Evolutionary conservation across 23 red algal species (phyloP), one percentile per base, ranked within the genome.

Genomic region (Gracilaria domingensis): DNA sequence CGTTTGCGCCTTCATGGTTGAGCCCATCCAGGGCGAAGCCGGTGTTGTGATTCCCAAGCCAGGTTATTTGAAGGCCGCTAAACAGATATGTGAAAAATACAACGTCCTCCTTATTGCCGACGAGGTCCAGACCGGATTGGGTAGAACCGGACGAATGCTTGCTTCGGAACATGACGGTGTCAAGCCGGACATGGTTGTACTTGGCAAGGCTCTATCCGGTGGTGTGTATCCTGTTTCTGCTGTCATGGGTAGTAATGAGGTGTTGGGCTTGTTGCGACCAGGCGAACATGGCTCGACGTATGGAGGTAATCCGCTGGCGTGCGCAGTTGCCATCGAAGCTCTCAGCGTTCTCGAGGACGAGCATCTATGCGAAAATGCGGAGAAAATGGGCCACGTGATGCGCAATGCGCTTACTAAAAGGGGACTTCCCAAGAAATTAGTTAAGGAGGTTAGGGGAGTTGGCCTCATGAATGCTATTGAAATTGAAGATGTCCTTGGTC

Each of bases 241-340:
- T 25, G 93, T 99, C 3, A 54, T 99, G 74, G 75, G 90, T 2
- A 84, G 77, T 50, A 59, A 95, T 65, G 94, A 99, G 88, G 88
- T 99, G 30, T 67, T 99, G 53, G 74, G 84, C 29, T 75, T 89
- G 64, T 59, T 98, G 13, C 45, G 79, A 45, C 93, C 94, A 13
- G 94, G 94, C 13, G 88, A 99, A 48, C 97, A 99, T 77, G 97
- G 97, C 26, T 99, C 97, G 17, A 99, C 97, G n/a, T 99, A 96
- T 88, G 97, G 94, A 4, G 97, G 97, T 29, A 99, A 99, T 82
- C 97, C 97, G n/a, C 91, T 99, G 11, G 97, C 88, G 12, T 91
- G 86, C 12, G 88, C 86, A 24, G 97, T 99, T 45, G 90, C 75
- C 12, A 91, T 95, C 64, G 94, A 77, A 30, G 97, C 97, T 32